Evolutionary conservation across 208 protist genomes (phyloP).

Genomic region (Trypanosoma platydactyli): DNA sequence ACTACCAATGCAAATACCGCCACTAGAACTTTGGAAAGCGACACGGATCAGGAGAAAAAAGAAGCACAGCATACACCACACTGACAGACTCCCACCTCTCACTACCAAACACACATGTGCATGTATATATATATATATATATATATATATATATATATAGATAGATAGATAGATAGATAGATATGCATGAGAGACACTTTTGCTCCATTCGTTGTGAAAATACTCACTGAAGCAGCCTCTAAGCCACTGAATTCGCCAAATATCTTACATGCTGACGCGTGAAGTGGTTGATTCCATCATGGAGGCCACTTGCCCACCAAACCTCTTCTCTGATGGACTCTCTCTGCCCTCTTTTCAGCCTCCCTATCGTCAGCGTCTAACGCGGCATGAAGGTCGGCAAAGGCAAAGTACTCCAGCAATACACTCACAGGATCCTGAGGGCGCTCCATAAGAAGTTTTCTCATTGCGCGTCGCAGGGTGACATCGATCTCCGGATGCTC

Average conservation of each 20-base stretch:
- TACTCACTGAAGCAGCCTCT: no score
- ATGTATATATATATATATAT: slow-evolving; percentile 14
- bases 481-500: slow-evolving; percentile 74
- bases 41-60: background rate
- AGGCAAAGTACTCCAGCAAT: slow-evolving; percentile 50
- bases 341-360: background rate
- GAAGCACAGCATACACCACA: background rate
- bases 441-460: slow-evolving; percentile 47
- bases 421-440: slow-evolving; percentile 64
- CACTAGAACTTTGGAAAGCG: background rate
- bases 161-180: no score
- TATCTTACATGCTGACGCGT: background rate
- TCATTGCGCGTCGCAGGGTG: slow-evolving; percentile 54
- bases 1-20: slow-evolving; percentile 10
- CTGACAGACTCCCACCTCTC: background rate
- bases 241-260: background rate
- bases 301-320: slow-evolving; percentile 16
- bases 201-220: no score
- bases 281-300: background rate
- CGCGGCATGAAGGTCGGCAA: slow-evolving; percentile 23
- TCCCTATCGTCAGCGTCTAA: slow-evolving; percentile 14
- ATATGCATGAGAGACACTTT: no score
- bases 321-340: slow-evolving; percentile 4
- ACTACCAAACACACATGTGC: background rate
- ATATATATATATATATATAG: slow-evolving; percentile 16